Conservation (phyloP, 208 protist genomes). For the Crithidia bombi region DNA sequence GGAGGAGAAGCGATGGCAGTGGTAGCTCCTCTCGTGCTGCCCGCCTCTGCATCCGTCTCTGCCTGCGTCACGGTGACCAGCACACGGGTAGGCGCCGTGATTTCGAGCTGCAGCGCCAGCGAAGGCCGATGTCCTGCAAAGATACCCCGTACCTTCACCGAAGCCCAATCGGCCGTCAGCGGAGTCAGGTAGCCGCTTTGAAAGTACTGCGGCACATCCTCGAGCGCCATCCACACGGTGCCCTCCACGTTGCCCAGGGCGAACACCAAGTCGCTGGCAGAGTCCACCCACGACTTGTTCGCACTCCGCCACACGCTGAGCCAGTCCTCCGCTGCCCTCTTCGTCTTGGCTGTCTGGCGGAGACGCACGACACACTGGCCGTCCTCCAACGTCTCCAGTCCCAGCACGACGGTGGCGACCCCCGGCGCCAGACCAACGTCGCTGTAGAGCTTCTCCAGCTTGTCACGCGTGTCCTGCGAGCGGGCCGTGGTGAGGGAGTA, state of each 20-base stretch:
- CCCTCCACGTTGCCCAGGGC: constrained; percentile 16
- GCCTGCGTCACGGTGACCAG: constrained; percentile 49
- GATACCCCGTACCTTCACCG: constrained; percentile 40
- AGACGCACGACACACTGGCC: constrained; percentile 32
- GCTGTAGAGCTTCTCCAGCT: constrained; percentile 37
- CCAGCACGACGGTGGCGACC: constrained; percentile 35
- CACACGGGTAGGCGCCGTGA: constrained; percentile 36
- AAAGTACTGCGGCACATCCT: constrained; percentile 67
- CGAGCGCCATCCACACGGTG: constrained; percentile 66
- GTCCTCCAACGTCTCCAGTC: constrained; percentile 32
- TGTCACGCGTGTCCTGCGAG: constrained; percentile 30
- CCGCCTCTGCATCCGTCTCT: constrained; percentile 7
- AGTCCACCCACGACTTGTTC: constrained; percentile 55
- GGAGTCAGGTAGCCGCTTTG: constrained; percentile 52
- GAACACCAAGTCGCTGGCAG: constrained; percentile 35
- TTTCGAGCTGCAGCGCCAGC: constrained; percentile 48
- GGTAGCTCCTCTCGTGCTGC: too few relatives aligned
- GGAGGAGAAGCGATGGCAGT: not conserved
- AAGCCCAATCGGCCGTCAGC: constrained; percentile 18
- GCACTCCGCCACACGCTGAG: constrained; percentile 37
- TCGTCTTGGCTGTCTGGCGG: constrained; percentile 27
- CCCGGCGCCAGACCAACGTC: constrained; percentile 42
- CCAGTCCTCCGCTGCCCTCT: constrained; percentile 12
- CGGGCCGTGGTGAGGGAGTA: constrained; percentile 48
- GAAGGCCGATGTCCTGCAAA: constrained; percentile 48